phyloP scores from a whole-genome alignment of 2,329 filamentous ascomycete species.

The Verruconis gallopava region DNA sequence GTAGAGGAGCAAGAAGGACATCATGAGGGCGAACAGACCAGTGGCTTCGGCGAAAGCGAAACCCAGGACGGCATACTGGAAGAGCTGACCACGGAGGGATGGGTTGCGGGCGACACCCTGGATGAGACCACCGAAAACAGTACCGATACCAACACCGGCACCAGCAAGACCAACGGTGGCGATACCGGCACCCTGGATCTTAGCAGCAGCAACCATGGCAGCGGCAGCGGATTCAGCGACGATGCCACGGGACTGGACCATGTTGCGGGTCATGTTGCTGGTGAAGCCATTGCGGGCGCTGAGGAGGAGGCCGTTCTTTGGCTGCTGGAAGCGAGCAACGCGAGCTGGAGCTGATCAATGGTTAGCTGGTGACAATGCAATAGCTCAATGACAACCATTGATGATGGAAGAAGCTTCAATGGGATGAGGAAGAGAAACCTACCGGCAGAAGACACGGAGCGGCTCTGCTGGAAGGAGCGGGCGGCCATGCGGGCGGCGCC shows the following conservation, averaged over 20 bases:
- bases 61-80: constrained; percentile 90
- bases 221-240: constrained; percentile 29
- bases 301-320: constrained; percentile 4
- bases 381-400: constrained; percentile 18
- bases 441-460: constrained; percentile 23
- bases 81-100: constrained; percentile 84
- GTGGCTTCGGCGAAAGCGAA: constrained; percentile 92
- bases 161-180: constrained; percentile 85
- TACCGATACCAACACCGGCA: constrained; percentile 92
- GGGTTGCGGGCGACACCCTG: constrained; percentile 89
- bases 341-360: constrained; percentile 27
- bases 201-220: constrained; percentile 29
- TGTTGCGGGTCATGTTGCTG: constrained; percentile 12
- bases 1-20: constrained; percentile 32
- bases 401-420: constrained; percentile 20
- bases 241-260: constrained; percentile 29
- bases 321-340: constrained; percentile 17
- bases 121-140: constrained; percentile 83
- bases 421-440: constrained; percentile 16
- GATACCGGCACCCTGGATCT: constrained; percentile 31
- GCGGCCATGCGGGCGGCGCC: constrained; percentile 26
- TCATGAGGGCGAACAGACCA: constrained; percentile 47
- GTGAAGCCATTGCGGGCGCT: constrained; percentile 7
- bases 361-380: too few relatives aligned
- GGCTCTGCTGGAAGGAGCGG: constrained; percentile 25